These are phyloP conservation scores for Hsuehochloa calcarea DNA, from an alignment of 176 grass and related monocot species.

Conservation along the genomic window DNA sequence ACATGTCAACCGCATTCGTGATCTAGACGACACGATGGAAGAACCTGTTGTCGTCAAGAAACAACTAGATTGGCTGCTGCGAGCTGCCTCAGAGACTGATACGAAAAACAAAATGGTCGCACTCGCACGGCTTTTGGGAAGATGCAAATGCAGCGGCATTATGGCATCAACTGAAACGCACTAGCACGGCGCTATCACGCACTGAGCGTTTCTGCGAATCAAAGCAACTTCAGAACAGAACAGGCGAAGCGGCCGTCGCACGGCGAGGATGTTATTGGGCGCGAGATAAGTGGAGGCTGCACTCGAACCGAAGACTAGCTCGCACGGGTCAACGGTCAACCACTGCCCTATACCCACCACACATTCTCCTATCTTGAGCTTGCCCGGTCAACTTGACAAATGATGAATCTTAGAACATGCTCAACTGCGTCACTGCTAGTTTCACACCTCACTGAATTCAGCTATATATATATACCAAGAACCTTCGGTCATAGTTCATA, in stretches of 20 bases:
- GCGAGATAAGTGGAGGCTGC: not conserved
- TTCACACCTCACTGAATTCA: not conserved
- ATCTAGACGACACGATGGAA: too few relatives aligned
- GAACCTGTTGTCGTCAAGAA: too few relatives aligned
- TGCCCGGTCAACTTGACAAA: constrained; percentile 30
- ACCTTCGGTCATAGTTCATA: not conserved
- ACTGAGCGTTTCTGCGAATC: not conserved
- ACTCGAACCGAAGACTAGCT: not conserved
- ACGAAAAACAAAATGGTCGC: not conserved
- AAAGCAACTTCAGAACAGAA: not conserved
- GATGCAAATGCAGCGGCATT: not conserved
- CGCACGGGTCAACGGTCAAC: constrained; percentile 29
- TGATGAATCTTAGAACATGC: not conserved
- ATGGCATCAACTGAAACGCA: not conserved
- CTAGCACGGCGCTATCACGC: not conserved
- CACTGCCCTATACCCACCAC: constrained; percentile 24
- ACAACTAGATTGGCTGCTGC: too few relatives aligned
- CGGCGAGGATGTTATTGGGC: not conserved
- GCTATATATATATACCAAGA: constrained; percentile 31
- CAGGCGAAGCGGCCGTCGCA: not conserved
- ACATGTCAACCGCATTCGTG: too few relatives aligned
- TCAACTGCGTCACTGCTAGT: not conserved
- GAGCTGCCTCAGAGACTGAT: not conserved
- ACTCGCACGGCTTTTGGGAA: not conserved
- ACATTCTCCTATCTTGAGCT: not conserved